Conservation (phyloP, 176 grass and related monocot genomes). For the Pharus latifolius region DNA sequence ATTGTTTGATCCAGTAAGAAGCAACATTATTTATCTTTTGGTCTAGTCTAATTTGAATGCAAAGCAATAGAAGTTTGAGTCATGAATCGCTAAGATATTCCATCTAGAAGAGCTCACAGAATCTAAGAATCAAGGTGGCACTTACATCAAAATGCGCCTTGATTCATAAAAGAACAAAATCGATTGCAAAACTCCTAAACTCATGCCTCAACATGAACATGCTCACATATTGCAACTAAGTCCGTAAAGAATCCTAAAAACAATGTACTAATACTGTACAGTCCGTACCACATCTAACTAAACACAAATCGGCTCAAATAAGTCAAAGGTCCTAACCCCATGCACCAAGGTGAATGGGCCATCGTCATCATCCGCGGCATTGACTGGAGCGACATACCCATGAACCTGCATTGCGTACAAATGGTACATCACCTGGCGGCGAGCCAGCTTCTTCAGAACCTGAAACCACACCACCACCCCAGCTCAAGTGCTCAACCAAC, state of each 20-base stretch:
- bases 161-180: too few species aligned
- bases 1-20: not conserved
- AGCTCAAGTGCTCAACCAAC: not conserved
- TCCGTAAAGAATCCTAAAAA: slow-evolving; percentile 19
- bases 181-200: too few species aligned
- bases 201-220: slow-evolving; percentile 16
- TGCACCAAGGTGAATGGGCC: slow-evolving; percentile 74
- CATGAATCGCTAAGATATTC: not conserved
- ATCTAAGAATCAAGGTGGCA: not conserved
- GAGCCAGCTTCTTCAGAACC: slow-evolving; percentile 86
- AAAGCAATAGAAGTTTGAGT: too few species aligned
- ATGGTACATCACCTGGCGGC: slow-evolving; percentile 80
- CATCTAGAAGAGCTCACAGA: not conserved
- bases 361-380: slow-evolving; percentile 25
- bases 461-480: slow-evolving; percentile 15
- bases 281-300: not conserved
- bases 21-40: too few species aligned
- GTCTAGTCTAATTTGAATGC: too few species aligned
- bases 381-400: slow-evolving; percentile 49
- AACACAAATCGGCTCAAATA: slow-evolving; percentile 12
- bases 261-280: too few species aligned
- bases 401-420: slow-evolving; percentile 95
- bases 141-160: not conserved
- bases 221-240: not conserved
- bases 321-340: slow-evolving; percentile 40